Evolutionary conservation across 768 basidiomycete genomes (phyloP).

Genomic region (Collybia sordida): DNA sequence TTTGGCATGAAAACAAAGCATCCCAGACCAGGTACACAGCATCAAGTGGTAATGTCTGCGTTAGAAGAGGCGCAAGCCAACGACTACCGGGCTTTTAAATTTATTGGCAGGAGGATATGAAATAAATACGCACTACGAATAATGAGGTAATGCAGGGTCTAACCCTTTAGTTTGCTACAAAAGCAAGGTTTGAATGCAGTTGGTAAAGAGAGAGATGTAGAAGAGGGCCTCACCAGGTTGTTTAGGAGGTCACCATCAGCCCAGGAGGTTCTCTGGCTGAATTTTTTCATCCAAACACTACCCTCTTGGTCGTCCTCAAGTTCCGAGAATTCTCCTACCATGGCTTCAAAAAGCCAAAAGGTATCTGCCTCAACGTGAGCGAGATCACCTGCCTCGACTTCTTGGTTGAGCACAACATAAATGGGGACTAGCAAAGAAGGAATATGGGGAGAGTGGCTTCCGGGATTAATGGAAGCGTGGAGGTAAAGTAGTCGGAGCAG

Average conservation of each 20-base stretch:
- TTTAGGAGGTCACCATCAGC: constrained; percentile 62
- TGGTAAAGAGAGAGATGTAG: constrained; percentile 4
- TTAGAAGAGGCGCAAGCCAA: constrained; percentile 71
- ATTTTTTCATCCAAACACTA: constrained; percentile 58
- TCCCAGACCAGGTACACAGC: constrained; percentile 71
- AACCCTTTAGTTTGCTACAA: constrained; percentile 60
- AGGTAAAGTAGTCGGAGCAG: constrained; percentile 71
- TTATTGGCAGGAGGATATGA: not conserved
- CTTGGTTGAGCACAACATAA: constrained; percentile 60
- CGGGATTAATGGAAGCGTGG: constrained; percentile 71
- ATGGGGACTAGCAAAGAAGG: constrained; percentile 70
- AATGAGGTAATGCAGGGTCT: constrained; percentile 73
- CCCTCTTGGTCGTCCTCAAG: constrained; percentile 69
- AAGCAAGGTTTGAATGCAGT: not conserved
- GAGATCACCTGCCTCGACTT: constrained; percentile 58
- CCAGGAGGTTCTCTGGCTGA: constrained; percentile 60
- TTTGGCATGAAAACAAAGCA: constrained; percentile 59
- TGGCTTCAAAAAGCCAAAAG: constrained; percentile 79
- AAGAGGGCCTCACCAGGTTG: constrained; percentile 48
- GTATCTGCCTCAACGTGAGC: constrained; percentile 77
- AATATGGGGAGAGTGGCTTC: constrained; percentile 63
- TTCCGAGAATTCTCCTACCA: constrained; percentile 72
- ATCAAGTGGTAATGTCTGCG: constrained; percentile 68
- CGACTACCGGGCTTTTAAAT: constrained; percentile 41
- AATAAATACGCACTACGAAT: constrained; percentile 63